These are phyloP conservation scores for Funneliformis mosseae DNA, from an alignment of 192 early-diverging fungal genomes.

Conservation along the genomic window DNA sequence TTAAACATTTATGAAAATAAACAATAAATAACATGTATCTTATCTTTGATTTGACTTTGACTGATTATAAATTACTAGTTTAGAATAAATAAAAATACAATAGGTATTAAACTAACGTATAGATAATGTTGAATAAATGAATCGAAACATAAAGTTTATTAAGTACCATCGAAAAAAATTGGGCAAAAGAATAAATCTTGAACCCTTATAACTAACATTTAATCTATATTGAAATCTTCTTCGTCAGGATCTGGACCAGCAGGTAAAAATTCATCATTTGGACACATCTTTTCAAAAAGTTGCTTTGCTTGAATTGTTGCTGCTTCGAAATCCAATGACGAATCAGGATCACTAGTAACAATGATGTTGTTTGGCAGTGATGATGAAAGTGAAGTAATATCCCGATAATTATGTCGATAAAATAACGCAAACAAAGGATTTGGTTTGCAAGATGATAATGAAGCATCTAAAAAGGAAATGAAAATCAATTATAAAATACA, in stretches of 20 bases:
- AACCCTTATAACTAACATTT: background rate
- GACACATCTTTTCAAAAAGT: slow-evolving; percentile 44
- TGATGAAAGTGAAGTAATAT: slow-evolving; percentile 32
- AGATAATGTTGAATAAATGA: background rate
- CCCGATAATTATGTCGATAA: slow-evolving; percentile 48
- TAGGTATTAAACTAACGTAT: background rate
- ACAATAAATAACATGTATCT: background rate
- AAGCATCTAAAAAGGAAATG: background rate
- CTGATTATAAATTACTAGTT: background rate
- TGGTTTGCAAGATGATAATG: slow-evolving; percentile 28
- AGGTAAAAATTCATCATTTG: slow-evolving; percentile 53
- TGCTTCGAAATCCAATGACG: slow-evolving; percentile 47
- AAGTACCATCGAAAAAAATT: background rate
- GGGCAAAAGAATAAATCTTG: background rate
- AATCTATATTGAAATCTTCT: slow-evolving; percentile 15
- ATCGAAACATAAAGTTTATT: background rate
- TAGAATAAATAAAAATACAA: no score
- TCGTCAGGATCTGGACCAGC: slow-evolving; percentile 46
- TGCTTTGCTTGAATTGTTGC: slow-evolving; percentile 50
- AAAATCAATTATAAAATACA: slow-evolving; percentile 16
- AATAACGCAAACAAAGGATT: slow-evolving; percentile 46
- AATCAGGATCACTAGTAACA: slow-evolving; percentile 47
- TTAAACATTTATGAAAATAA: background rate
- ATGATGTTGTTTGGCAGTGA: slow-evolving; percentile 50
- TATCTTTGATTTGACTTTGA: background rate